phyloP scores from a whole-genome alignment of 768 basidiomycete genomes.

The Pulveroboletus sp. region DNA sequence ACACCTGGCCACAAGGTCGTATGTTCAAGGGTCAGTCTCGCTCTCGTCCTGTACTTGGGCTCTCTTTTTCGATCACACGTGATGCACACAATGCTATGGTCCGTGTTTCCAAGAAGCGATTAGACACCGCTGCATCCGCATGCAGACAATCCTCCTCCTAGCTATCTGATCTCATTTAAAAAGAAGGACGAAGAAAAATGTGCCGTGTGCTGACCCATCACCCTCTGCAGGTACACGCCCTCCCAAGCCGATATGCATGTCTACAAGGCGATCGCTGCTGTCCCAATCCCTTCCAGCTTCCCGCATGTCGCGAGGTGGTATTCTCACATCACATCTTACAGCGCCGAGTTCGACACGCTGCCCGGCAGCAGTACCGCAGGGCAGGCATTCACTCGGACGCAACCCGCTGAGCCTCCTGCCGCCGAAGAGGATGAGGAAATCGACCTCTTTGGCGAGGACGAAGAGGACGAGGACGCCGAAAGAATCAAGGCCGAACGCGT shows the following conservation, averaged over 20 bases:
- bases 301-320: conserved; percentile 90
- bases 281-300: conserved; percentile 58
- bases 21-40: conserved; percentile 80
- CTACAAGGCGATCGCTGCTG: conserved; percentile 69
- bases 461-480: conserved; percentile 82
- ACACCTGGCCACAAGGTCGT: conserved; percentile 83
- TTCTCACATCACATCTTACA: conserved; percentile 87
- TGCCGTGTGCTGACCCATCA: conserved; percentile 5
- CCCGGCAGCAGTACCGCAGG: conserved; percentile 83
- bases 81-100: conserved; percentile 85
- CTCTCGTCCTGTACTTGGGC: conserved; percentile 3
- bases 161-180: conserved; percentile 54
- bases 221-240: conserved; percentile 65
- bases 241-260: conserved; percentile 94
- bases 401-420: conserved; percentile 43
- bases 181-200: neutral
- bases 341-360: conserved; percentile 69
- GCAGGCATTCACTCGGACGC: conserved; percentile 59
- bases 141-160: conserved; percentile 71
- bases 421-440: conserved; percentile 62
- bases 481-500: conserved; percentile 87
- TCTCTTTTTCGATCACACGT: conserved; percentile 23
- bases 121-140: conserved; percentile 80
- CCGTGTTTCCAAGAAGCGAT: conserved; percentile 95
- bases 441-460: conserved; percentile 86